phyloP scores from a whole-genome alignment of 306 rosid genomes.

The Glycine latifolia region DNA sequence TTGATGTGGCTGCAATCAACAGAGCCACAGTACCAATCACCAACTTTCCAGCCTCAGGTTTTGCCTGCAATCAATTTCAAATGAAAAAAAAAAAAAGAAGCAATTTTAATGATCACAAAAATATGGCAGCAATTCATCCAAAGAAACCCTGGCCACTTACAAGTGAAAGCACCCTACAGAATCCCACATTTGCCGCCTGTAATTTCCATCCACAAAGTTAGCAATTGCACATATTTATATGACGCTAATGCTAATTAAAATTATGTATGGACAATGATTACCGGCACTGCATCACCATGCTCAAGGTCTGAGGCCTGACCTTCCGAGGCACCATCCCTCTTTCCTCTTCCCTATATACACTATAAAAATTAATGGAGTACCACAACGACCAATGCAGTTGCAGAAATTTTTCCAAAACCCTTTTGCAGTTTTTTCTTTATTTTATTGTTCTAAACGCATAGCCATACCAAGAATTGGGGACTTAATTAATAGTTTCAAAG shows the following conservation, averaged over 20 bases:
- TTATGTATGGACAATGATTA: slow-evolving; percentile 35
- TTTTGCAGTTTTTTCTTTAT: neutral
- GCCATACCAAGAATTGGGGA: slow-evolving; percentile 7
- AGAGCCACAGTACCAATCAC: slow-evolving; percentile 67
- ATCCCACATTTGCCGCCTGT: slow-evolving; percentile 78
- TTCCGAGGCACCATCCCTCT: slow-evolving; percentile 48
- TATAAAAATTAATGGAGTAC: slow-evolving; percentile 3
- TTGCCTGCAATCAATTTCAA: slow-evolving; percentile 53
- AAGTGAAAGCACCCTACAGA: slow-evolving; percentile 64
- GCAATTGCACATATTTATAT: slow-evolving; percentile 9
- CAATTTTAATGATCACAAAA: slow-evolving; percentile 33
- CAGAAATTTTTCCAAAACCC: slow-evolving; percentile 23
- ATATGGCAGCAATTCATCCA: slow-evolving; percentile 22
- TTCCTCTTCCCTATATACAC: slow-evolving; percentile 51
- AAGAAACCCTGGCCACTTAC: slow-evolving; percentile 58
- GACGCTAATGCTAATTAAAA: neutral
- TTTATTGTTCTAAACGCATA: slow-evolving; percentile 4
- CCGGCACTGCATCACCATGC: slow-evolving; percentile 73
- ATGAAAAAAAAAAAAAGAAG: neutral
- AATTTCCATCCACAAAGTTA: slow-evolving; percentile 44
- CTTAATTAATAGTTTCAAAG: neutral
- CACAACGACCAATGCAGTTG: slow-evolving; percentile 18
- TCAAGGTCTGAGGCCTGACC: slow-evolving; percentile 64
- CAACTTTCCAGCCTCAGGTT: slow-evolving; percentile 72
- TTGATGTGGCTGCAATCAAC: slow-evolving; percentile 75